Evolutionary conservation across 371 early-diverging fungal species (phyloP), one percentile per base, ranked within the genome.

Genomic region (Furculomyces boomerangus): DNA sequence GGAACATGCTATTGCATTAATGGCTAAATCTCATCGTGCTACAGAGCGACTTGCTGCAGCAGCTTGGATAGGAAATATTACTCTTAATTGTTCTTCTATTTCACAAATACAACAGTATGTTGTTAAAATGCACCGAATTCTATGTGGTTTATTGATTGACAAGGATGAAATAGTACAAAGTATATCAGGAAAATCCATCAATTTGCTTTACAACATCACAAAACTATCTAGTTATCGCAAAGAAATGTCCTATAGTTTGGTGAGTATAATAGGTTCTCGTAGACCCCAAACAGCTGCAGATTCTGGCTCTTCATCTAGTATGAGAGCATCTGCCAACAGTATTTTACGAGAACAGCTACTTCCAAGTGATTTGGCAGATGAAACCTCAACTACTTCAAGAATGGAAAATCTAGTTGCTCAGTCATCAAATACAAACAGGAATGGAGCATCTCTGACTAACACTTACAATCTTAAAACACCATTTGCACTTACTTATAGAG

Each of bases 401-500:
- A n/a, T n/a, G n/a, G n/a, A n/a, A n/a, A n/a, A n/a, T n/a, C n/a
- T n/a, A n/a, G n/a, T n/a, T n/a, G n/a, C n/a, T n/a, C n/a, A n/a
- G n/a, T n/a, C n/a, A n/a, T n/a, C n/a, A n/a, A n/a, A n/a, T n/a
- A n/a, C 14, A n/a, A n/a, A 13, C 13, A n/a, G 39, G 39, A 39
- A 13, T 13, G 45, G 45, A 10, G 20, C 45, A 7, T 20, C 10
- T 8, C 45, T 45, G 5, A 45, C n/a, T n/a, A n/a, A n/a, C n/a
- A n/a, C n/a, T n/a, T n/a, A n/a, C 10, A 45, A 45, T 20, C 20
- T 45, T 20, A 45, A 8, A 10, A 24, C 45, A 7, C 10, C 5
- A 7, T 20, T 45, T 20, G 45, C 27, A 30, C 25, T 32, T 25
- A 90, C 90, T 2, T 91, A 90, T 69, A 79, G 84, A 60, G 81